Conservation (phyloP, 2,329 filamentous ascomycete species). For the Verticillium zaregamsianum region DNA sequence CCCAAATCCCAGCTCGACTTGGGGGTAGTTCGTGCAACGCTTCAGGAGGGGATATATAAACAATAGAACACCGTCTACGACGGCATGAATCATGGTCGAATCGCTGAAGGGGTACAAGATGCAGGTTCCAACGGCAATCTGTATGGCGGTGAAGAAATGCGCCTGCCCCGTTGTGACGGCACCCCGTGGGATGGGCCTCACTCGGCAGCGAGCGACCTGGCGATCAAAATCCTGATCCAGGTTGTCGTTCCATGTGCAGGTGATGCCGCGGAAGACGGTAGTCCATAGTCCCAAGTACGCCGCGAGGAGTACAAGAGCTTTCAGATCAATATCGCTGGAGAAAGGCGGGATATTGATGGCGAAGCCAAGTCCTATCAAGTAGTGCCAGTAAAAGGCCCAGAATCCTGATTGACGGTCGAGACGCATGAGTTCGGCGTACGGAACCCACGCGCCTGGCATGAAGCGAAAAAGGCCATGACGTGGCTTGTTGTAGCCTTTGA, state of each 20-base stretch:
- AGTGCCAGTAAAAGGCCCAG: conserved; percentile 4
- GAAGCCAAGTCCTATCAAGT: conserved; percentile 1
- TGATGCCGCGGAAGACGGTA: conserved; percentile 3
- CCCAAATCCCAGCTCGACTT: conserved; percentile 28
- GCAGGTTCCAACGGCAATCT: conserved; percentile 17
- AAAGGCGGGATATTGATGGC: background rate
- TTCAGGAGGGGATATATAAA: conserved; percentile 29
- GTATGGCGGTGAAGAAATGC: conserved; percentile 21
- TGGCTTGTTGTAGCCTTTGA: conserved; percentile 1
- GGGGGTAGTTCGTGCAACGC: conserved; percentile 28
- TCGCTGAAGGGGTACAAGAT: conserved; percentile 19
- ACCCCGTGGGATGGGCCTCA: conserved; percentile 28
- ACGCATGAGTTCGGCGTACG: conserved; percentile 3
- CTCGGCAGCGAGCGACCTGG: conserved; percentile 22
- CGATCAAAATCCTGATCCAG: conserved; percentile 27
- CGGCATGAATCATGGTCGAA: conserved; percentile 20
- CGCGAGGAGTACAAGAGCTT: background rate
- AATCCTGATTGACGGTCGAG: conserved; percentile 1
- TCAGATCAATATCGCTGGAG: background rate
- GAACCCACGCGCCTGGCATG: conserved; percentile 1
- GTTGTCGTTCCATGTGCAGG: conserved; percentile 27
- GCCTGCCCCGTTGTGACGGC: conserved; percentile 23
- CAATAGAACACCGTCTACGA: conserved; percentile 17
- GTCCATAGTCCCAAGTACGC: background rate
- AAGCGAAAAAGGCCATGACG: conserved; percentile 1